Evolutionary conservation across 1,284 basidiomycete species (phyloP).

Genomic region (Peniophora sp.): DNA sequence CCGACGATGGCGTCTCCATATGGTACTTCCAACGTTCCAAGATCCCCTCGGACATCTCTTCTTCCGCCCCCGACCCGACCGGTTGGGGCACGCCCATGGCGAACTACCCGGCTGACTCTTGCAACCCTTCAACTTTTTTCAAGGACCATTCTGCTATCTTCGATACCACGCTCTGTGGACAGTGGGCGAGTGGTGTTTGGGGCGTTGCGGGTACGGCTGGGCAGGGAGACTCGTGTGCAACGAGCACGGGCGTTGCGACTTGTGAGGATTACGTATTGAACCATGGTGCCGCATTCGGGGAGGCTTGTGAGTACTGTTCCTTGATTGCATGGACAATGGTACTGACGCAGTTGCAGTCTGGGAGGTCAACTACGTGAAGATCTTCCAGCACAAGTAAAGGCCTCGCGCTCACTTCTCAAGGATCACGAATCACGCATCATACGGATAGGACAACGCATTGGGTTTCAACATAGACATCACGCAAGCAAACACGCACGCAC

Average conservation of each 20-base stretch:
- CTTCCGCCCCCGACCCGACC: slow-evolving; percentile 58
- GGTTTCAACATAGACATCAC: too few species aligned
- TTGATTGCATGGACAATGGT: background rate
- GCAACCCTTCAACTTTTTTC: slow-evolving; percentile 73
- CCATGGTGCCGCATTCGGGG: slow-evolving; percentile 59
- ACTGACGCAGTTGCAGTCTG: slow-evolving; percentile 42
- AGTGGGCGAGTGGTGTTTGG: slow-evolving; percentile 86
- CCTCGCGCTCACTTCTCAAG: too few species aligned
- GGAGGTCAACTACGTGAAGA: slow-evolving; percentile 66
- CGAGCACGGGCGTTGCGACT: slow-evolving; percentile 69
- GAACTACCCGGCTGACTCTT: slow-evolving; percentile 61
- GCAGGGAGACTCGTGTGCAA: slow-evolving; percentile 76
- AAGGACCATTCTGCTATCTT: slow-evolving; percentile 70
- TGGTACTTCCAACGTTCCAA: slow-evolving; percentile 72
- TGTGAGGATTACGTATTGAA: slow-evolving; percentile 72
- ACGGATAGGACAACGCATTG: too few species aligned
- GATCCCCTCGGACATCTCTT: slow-evolving; percentile 70
- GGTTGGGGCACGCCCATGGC: slow-evolving; percentile 73
- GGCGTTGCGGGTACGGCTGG: slow-evolving; percentile 60
- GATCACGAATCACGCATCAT: too few species aligned
- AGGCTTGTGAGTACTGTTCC: slow-evolving; percentile 62
- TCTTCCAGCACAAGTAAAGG: slow-evolving; percentile 40
- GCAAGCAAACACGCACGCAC: too few species aligned
- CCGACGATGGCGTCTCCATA: slow-evolving; percentile 62
- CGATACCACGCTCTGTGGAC: slow-evolving; percentile 79